Evolutionary conservation across 345 rosid species (phyloP), one percentile per base, ranked within the genome.

Genomic region (Aegle marmelos): DNA sequence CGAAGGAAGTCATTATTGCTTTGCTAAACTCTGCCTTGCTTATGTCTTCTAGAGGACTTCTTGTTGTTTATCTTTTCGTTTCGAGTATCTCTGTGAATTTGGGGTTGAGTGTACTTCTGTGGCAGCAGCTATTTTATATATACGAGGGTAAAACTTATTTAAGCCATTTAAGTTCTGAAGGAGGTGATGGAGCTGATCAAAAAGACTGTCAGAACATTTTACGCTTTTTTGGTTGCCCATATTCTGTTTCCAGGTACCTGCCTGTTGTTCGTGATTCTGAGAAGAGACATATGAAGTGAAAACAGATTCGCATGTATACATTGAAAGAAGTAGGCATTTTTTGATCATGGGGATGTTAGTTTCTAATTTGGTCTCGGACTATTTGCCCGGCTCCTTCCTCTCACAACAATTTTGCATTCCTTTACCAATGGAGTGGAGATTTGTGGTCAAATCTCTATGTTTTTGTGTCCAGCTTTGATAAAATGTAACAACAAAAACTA

Each of bases 71-170:
- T 82, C 91, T 95, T 33, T 85, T 91, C 82, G 72, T 93, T 79
- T 82, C 95, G 0, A 90, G 96, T 73, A 73, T 88, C 67, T 89
- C 97, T 10, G 90, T 95, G 81, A 88, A 89, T 82, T 82, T 89
- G 10, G 98, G 98, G 60, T 83, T 92, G 60, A 83, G 87, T 70
- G 85, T 91, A 73, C 94, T 95, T 75, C 83, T 93, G 34, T 92
- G 94, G 96, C 98, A 94, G 83, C 97, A 94, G 81, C 92, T 94
- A 24, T 88, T 75, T 79, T 94, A 86, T 74, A 91, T 94, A 63
- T 92, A 88, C n/a, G 90, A 86, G 81, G 98, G 98, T 48, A 81
- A 87, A 81, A 94, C 97, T 39, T 94, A 91, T 81, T 84, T 92
- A 7, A 86, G 89, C 84, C 94, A 90, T 79, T 80, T 95, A 76